Evolutionary conservation across 202 grass and related monocot genomes (phyloP), one percentile per base, ranked within the genome.

Genomic region (Schoenoplectus tabernaemontani): DNA sequence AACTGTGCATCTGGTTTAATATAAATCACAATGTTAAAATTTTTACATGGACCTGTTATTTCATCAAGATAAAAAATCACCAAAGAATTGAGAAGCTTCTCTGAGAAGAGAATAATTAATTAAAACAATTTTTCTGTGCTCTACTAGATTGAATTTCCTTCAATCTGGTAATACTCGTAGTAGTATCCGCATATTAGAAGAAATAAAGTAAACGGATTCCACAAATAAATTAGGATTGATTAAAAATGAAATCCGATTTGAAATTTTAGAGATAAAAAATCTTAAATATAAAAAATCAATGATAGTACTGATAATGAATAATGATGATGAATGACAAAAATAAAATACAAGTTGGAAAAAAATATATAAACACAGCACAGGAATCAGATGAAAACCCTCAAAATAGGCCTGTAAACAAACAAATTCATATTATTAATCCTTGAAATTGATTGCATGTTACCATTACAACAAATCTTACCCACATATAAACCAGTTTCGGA

Each of bases 381-480:
- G 0, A 74, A 43, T 46, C 4, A 13, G 70, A 19, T n/a, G 16
- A 44, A 53, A 33, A 2, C 26, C 70, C 70, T n/a, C 0, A 34
- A 74, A 15, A 69, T 15, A 70, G 41, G 5, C 66, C 1, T 71
- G 22, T 16, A 51, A 73, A 74, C 46, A 74, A 51, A 51, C 69
- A 71, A n/a, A 33, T 51, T 23, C 64, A 43, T 53, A 74, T 33
- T 74, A 33, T 53, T n/a, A 54, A 54, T 74, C 24, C 15, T n/a
- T 54, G 2, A 74, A 33, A 15, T 54, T 75, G 46, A 54, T 53
- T 34, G 47, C 7, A 53, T 32, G 15, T 54, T 33, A 54, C 46
- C 70, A 33, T 75, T 53, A 75, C 70, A 75, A 56, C 28, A 75
- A 75, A 54, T 33, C 70, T 54, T 54, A 46, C 36, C 47, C 54